These are phyloP conservation scores for Elongisporangium undulatum DNA, from an alignment of 352 stramenopile species.

Conservation along the genomic window DNA sequence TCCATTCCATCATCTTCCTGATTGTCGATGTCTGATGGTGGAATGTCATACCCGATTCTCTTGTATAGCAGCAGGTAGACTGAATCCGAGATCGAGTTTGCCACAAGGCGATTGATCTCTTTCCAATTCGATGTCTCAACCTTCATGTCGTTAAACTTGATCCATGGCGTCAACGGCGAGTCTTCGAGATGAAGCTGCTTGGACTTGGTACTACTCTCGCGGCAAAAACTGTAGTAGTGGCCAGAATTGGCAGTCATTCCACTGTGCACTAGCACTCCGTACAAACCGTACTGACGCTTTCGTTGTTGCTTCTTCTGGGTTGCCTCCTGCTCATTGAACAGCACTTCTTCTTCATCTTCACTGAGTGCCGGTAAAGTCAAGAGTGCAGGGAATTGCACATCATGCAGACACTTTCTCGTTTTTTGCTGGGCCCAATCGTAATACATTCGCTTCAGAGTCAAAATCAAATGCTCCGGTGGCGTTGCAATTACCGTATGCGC, in stretches of 20 bases:
- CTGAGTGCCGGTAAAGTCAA: conserved; percentile 66
- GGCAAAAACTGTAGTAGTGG: conserved; percentile 90
- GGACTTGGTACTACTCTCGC: conserved; percentile 67
- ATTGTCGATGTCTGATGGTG: conserved; percentile 8
- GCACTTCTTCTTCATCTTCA: conserved; percentile 36
- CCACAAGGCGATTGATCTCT: conserved; percentile 75
- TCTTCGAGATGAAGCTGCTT: conserved; percentile 78
- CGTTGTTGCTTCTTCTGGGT: conserved; percentile 19
- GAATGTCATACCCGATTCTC: conserved; percentile 57
- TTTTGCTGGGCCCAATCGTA: conserved; percentile 89
- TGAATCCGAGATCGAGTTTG: conserved; percentile 81
- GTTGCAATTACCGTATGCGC: conserved; percentile 78
- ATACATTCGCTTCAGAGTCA: conserved; percentile 89
- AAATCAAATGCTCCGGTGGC: conserved; percentile 79
- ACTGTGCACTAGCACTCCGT: conserved; percentile 87
- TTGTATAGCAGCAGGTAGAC: conserved; percentile 90
- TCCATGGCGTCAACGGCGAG: conserved; percentile 75
- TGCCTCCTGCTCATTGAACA: conserved; percentile 9
- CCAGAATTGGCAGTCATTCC: conserved; percentile 86
- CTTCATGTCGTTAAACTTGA: conserved; percentile 90
- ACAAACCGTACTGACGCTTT: conserved; percentile 79
- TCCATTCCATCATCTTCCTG: conserved; percentile 17
- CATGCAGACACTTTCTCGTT: conserved; percentile 82
- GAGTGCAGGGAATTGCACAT: conserved; percentile 70
- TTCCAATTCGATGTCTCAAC: conserved; percentile 76